These are phyloP conservation scores for Breviolum minutum DNA, from an alignment of 73 alveolate genomes.

Conservation along the genomic window DNA sequence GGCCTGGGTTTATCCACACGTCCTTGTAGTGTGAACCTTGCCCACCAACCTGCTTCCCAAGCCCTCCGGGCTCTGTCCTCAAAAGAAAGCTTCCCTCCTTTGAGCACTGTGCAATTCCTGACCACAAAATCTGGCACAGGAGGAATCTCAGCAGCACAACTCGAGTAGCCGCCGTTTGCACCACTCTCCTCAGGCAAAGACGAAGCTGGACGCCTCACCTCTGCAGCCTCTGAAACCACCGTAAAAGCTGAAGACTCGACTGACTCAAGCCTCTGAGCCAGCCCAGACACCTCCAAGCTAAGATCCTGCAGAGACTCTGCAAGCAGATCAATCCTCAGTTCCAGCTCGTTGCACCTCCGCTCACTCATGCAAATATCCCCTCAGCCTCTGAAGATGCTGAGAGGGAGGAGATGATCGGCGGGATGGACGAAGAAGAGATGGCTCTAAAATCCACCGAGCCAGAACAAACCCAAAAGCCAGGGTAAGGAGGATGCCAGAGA, in stretches of 20 bases:
- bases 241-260: background rate
- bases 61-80: background rate
- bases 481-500: background rate
- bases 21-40: background rate
- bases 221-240: background rate
- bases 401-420: background rate
- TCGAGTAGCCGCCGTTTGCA: background rate
- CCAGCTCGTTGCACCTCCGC: no score
- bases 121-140: background rate
- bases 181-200: no score
- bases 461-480: background rate
- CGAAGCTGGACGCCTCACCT: background rate
- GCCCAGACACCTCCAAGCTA: background rate
- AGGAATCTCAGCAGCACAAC: background rate
- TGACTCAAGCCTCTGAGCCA: background rate
- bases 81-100: background rate
- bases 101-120: background rate
- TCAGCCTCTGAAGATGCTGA: background rate
- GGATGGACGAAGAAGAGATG: background rate
- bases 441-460: no score
- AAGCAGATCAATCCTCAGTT: no score
- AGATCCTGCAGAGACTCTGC: no score
- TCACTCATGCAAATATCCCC: background rate
- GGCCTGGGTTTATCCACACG: background rate
- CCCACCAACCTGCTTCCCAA: slow-evolving; percentile 7